Conservation (phyloP, 768 basidiomycete species). For the Termitomyces heimii region DNA sequence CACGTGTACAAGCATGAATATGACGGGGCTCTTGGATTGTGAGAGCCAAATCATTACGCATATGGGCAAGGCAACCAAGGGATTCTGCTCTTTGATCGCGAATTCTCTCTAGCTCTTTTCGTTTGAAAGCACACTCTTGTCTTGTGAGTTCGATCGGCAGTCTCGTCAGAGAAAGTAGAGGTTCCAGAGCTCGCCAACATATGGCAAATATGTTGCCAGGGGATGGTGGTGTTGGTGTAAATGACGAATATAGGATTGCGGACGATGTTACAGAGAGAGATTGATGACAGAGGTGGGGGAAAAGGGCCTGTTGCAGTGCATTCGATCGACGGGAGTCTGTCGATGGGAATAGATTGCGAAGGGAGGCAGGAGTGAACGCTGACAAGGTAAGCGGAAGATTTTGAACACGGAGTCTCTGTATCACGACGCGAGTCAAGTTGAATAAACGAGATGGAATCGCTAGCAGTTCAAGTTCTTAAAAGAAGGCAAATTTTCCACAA, state of each 20-base stretch:
- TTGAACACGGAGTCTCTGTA: constrained; percentile 34
- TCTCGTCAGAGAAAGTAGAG: constrained; percentile 21
- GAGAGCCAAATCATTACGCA: constrained; percentile 40
- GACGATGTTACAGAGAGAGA: constrained; percentile 14
- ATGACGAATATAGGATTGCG: constrained; percentile 9
- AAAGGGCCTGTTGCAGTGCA: constrained; percentile 51
- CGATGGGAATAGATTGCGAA: constrained; percentile 45
- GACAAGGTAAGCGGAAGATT: constrained; percentile 42
- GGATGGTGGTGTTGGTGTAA: neutral
- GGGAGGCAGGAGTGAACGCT: constrained; percentile 38
- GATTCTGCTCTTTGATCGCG: constrained; percentile 64
- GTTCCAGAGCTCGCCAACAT: constrained; percentile 13
- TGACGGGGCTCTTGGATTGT: constrained; percentile 20
- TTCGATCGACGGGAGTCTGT: constrained; percentile 38
- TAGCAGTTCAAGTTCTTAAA: constrained; percentile 15
- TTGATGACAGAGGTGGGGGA: constrained; percentile 45
- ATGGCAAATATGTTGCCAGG: constrained; percentile 4
- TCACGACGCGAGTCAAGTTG: constrained; percentile 30
- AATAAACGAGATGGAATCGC: constrained; percentile 40
- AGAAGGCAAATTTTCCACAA: neutral
- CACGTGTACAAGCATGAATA: constrained; percentile 11
- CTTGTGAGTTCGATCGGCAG: constrained; percentile 58
- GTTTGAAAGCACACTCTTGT: constrained; percentile 63
- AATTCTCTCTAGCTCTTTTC: constrained; percentile 51
- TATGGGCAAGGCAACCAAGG: constrained; percentile 56